Evolutionary conservation across 106 monocot species (phyloP).

Genomic region (Dactylorhiza incarnata): DNA sequence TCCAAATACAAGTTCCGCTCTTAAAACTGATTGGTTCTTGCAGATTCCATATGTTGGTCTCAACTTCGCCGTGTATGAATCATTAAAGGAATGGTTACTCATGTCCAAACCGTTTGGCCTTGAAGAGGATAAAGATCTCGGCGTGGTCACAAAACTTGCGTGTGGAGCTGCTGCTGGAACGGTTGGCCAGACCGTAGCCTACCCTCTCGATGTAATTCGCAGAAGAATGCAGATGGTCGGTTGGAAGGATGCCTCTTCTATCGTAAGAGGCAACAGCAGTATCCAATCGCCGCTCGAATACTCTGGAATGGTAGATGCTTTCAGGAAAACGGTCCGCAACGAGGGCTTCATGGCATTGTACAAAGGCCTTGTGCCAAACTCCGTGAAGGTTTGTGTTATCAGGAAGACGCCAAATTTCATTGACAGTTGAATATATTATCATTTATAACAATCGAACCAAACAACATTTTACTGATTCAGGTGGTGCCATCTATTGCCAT

Average conservation of each 20-base stretch:
- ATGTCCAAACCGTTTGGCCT: conserved; percentile 46
- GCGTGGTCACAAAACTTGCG: conserved; percentile 58
- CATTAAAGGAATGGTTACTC: conserved; percentile 71
- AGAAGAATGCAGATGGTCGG: conserved; percentile 94
- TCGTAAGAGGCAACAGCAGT: conserved; percentile 38
- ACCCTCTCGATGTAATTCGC: conserved; percentile 83
- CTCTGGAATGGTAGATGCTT: conserved; percentile 71
- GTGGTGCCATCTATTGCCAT: conserved; percentile 95
- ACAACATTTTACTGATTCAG: conserved; percentile 22
- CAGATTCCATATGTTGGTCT: conserved; percentile 92
- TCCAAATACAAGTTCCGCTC: neutral
- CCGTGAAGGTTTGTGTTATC: conserved; percentile 46
- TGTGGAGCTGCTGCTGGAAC: conserved; percentile 89
- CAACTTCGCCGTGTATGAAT: conserved; percentile 84
- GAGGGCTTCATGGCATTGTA: conserved; percentile 73
- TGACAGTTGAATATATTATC: neutral
- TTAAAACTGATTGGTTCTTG: neutral
- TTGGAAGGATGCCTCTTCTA: conserved; percentile 71
- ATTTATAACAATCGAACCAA: neutral
- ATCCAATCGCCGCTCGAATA: conserved; percentile 44
- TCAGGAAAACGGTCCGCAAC: conserved; percentile 57
- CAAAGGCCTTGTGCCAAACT: conserved; percentile 78
- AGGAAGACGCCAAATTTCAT: too few relatives aligned
- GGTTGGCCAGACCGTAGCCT: conserved; percentile 80
- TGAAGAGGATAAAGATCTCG: conserved; percentile 44